Conservation (phyloP, 208 protist genomes). For the Vickermania spadyakhi region DNA sequence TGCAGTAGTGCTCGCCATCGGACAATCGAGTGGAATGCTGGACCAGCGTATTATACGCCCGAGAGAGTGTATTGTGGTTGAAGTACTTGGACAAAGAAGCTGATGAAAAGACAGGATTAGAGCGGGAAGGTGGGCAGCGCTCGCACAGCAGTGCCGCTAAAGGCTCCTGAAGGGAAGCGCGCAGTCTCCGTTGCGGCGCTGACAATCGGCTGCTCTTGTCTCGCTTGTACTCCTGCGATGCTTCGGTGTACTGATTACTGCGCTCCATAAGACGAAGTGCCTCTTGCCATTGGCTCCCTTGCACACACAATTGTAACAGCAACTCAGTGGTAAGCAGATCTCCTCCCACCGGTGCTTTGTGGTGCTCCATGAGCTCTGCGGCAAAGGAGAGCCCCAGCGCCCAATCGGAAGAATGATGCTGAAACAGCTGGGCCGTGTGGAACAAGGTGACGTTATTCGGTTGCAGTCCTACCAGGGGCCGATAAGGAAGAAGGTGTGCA, state of each 20-base stretch:
- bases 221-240: not conserved
- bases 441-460: conserved; percentile 11
- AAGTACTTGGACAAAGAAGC: conserved; percentile 31
- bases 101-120: not conserved
- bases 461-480: not conserved
- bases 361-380: conserved; percentile 13
- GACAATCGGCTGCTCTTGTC: conserved; percentile 13
- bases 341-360: conserved; percentile 13
- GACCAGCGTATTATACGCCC: conserved; percentile 34
- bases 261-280: conserved; percentile 23
- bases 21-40: conserved; percentile 18
- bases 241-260: not conserved
- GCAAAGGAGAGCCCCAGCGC: conserved; percentile 18
- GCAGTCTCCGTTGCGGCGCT: conserved; percentile 14
- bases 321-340: conserved; percentile 20
- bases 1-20: conserved; percentile 14
- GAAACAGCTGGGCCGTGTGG: not conserved
- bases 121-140: not conserved
- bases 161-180: not conserved
- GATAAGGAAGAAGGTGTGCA: not conserved
- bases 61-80: conserved; percentile 28
- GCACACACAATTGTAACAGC: conserved; percentile 29
- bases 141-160: conserved; percentile 1
- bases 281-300: conserved; percentile 34
- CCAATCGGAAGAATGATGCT: not conserved